Conservation (phyloP, 768 basidiomycete species). For the Boletus subcaerulescens region DNA sequence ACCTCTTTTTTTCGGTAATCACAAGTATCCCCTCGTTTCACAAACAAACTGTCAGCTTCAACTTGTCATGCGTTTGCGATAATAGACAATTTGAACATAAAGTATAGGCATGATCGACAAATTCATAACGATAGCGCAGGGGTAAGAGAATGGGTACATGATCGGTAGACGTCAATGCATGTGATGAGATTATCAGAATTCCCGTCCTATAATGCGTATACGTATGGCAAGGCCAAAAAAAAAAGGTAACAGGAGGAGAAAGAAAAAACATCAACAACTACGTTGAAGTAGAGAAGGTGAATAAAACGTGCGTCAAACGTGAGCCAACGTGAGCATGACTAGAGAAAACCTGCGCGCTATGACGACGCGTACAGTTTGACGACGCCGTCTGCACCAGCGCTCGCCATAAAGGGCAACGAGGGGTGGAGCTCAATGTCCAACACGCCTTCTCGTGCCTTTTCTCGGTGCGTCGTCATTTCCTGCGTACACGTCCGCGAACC, state of each 20-base stretch:
- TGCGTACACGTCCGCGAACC: conserved; percentile 80
- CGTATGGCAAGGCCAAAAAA: conserved; percentile 13
- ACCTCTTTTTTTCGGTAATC: background rate
- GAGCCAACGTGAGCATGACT: conserved; percentile 11
- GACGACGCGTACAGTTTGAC: conserved; percentile 89
- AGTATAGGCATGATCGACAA: background rate
- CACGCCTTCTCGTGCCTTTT: conserved; percentile 89
- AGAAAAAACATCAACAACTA: conserved; percentile 12
- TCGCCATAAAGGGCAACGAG: conserved; percentile 82
- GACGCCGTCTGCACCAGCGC: conserved; percentile 94
- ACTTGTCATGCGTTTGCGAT: background rate
- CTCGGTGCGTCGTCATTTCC: conserved; percentile 85
- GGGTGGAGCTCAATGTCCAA: conserved; percentile 85
- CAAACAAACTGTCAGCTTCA: background rate
- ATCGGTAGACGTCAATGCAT: conserved; percentile 6
- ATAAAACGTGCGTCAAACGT: conserved; percentile 9
- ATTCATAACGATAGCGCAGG: background rate
- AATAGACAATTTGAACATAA: background rate
- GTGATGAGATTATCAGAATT: conserved; percentile 20
- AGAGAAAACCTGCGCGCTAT: conserved; percentile 26
- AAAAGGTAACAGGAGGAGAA: background rate
- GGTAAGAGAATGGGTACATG: background rate
- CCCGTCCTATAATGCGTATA: conserved; percentile 27
- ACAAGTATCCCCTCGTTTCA: no score
- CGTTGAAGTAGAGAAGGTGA: background rate